Conservation (phyloP, 2,329 filamentous ascomycete genomes). For the Xylariaceae sp. region DNA sequence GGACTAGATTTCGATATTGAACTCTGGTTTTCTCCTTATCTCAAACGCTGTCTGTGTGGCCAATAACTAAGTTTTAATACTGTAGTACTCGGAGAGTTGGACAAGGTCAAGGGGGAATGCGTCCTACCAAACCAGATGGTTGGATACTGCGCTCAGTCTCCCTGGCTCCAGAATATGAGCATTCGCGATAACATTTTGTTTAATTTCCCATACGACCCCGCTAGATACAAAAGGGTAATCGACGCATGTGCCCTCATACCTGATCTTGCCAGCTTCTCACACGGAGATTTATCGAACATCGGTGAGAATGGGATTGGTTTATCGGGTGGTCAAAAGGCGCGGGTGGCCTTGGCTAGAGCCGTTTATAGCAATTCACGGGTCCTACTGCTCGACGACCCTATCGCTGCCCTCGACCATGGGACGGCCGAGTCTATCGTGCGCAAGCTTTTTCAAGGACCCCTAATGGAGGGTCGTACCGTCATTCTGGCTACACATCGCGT, state of each 20-base stretch:
- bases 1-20: neutral
- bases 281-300: slow-evolving; percentile 55
- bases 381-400: slow-evolving; percentile 58
- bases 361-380: slow-evolving; percentile 56
- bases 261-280: slow-evolving; percentile 53
- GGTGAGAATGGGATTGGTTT: slow-evolving; percentile 61
- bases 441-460: slow-evolving; percentile 55
- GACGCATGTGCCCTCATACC: slow-evolving; percentile 56
- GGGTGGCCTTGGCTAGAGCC: slow-evolving; percentile 59
- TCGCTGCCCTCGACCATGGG: slow-evolving; percentile 59
- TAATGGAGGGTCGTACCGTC: slow-evolving; percentile 61
- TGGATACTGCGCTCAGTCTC: slow-evolving; percentile 56
- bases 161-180: slow-evolving; percentile 63
- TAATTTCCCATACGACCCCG: slow-evolving; percentile 50
- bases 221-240: slow-evolving; percentile 55
- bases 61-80: neutral
- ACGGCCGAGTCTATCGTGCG: slow-evolving; percentile 60
- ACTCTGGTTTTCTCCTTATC: neutral
- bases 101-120: slow-evolving; percentile 55
- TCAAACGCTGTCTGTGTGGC: neutral
- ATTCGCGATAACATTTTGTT: slow-evolving; percentile 63
- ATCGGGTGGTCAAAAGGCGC: slow-evolving; percentile 60
- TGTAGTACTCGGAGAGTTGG: slow-evolving; percentile 56
- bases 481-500: slow-evolving; percentile 78
- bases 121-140: slow-evolving; percentile 47